Evolutionary conservation across 768 basidiomycete genomes (phyloP), one percentile per base, ranked within the genome.

Genomic region (Rhizopogon sp.): DNA sequence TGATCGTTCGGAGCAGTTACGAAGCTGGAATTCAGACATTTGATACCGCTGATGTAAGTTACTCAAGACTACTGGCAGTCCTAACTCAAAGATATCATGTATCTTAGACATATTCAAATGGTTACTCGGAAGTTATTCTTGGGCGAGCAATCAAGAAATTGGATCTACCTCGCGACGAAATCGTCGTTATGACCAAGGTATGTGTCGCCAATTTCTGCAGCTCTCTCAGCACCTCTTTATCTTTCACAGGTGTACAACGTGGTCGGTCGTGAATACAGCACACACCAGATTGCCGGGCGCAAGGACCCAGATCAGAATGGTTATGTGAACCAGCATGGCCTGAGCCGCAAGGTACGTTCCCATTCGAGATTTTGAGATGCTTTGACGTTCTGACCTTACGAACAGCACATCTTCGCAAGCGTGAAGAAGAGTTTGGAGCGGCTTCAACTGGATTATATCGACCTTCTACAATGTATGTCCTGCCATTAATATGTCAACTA

Each of bases 181-280:
- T 90, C 43, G 88, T 92, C 16, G 79, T 92, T 14, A 78, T 91
- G 75, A 89, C 90, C 53, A 91, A 92, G 72, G 82, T 81, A 40
- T 20, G 54, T 41, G 10, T 44, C 7, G 10, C 31, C 10, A 28
- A 22, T 22, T 46, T 28, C 42, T 40, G 43, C 39, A 33, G 31
- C 40, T 37, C 13, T 7, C 14, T 20, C 7, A 43, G 33, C 20
- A 7, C 29, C 28, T 25, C 25, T 28, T 39, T 22, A 20, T 39
- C 13, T 43, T 13, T 20, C 43, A 28, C 58, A 76, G 74, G 66
- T 73, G 17, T 81, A 76, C 64, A 81, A 79, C 62, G 70, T 75
- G 29, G 62, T 66, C 29, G 63, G 58, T 14, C 61, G 58, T 39
- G 54, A 64, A 53, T 62, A 63, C 31, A 52, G 29, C 39, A 37